These are phyloP conservation scores for Aspergillus sclerotiicarbonarius DNA, from an alignment of 495 filamentous ascomycete species.

Conservation along the genomic window DNA sequence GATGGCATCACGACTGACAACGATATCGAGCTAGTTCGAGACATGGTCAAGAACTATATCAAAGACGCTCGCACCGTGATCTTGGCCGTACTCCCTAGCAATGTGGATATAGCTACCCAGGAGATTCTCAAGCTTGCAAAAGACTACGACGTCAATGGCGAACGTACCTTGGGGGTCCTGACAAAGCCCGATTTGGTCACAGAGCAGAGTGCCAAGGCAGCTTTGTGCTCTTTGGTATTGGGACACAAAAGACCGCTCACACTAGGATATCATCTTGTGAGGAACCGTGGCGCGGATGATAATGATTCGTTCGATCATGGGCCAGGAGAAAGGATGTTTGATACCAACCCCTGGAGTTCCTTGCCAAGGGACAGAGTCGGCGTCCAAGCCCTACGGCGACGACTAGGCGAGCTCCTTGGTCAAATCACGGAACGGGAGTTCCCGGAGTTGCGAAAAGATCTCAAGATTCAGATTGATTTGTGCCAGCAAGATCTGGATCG, in stretches of 20 bases:
- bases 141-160: conserved; percentile 45
- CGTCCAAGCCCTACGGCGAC: neutral
- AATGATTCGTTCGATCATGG: neutral
- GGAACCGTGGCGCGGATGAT: neutral
- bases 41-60: conserved; percentile 57
- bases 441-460: neutral
- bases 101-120: conserved; percentile 61
- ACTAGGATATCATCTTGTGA: neutral
- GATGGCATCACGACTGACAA: conserved; percentile 48
- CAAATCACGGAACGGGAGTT: neutral
- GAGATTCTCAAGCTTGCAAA: conserved; percentile 56
- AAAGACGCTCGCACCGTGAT: conserved; percentile 53
- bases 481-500: neutral
- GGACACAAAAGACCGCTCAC: neutral
- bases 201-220: conserved; percentile 35
- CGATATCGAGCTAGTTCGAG: conserved; percentile 47
- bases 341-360: neutral
- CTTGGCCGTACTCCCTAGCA: conserved; percentile 59
- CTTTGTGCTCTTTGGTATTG: conserved; percentile 1
- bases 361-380: neutral
- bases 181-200: conserved; percentile 60
- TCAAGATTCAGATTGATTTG: neutral
- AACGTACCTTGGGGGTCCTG: conserved; percentile 57
- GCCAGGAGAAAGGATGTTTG: neutral
- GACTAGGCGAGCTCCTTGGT: neutral